Conservation (phyloP, 495 filamentous ascomycete genomes). For the Lophiotrema nucula region DNA sequence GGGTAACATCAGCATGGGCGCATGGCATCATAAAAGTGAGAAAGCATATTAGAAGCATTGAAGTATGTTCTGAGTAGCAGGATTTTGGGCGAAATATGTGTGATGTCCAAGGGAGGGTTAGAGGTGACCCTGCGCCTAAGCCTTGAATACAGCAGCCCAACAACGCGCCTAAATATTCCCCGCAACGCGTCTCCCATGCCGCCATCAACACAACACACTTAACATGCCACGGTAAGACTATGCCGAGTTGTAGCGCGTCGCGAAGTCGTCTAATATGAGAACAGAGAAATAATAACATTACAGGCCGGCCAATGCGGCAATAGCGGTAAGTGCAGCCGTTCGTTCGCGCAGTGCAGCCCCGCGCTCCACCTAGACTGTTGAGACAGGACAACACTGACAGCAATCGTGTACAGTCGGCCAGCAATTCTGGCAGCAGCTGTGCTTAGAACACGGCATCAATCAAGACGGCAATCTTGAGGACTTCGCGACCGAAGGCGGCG, state of each 20-base stretch:
- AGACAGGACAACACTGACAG: background rate
- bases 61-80: too few species aligned
- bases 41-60: too few species aligned
- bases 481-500: slow-evolving; percentile 92
- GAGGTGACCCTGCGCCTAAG: too few species aligned
- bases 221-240: slow-evolving; percentile 37
- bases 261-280: background rate
- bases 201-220: slow-evolving; percentile 8
- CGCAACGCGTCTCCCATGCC: slow-evolving; percentile 28
- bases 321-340: slow-evolving; percentile 67
- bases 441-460: slow-evolving; percentile 95
- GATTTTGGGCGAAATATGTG: too few species aligned
- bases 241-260: too few species aligned
- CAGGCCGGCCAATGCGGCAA: slow-evolving; percentile 99
- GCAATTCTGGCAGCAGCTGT: slow-evolving; percentile 97
- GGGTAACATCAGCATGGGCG: slow-evolving; percentile 2
- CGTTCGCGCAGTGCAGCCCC: background rate
- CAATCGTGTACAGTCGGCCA: slow-evolving; percentile 65
- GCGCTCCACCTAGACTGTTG: too few species aligned
- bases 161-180: slow-evolving; percentile 16
- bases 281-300: slow-evolving; percentile 97
- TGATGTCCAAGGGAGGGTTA: too few species aligned
- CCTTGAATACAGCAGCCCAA: too few species aligned
- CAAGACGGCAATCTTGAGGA: slow-evolving; percentile 95
- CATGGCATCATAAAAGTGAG: too few species aligned